Evolutionary conservation across 129 eudicot genomes (phyloP), one percentile per base, ranked within the genome.

Genomic region (Pulicaria dysenterica): DNA sequence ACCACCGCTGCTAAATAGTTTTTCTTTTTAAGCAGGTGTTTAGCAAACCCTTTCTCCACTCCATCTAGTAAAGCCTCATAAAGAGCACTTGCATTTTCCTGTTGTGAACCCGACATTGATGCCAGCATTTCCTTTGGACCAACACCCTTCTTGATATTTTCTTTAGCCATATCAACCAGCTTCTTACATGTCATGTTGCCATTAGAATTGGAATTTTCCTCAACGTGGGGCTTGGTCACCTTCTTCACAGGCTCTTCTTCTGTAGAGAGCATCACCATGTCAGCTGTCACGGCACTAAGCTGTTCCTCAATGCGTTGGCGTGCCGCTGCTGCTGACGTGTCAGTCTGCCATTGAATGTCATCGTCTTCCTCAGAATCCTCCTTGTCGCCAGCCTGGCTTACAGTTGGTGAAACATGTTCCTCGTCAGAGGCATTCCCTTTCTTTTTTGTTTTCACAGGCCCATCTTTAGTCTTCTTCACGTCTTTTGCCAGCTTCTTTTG

Each of bases 401-500:
- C 73, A 53, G 80, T 19, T 8, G 88, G 88, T 10, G 91, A 83
- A 17, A 54, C 64, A 42, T 38, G 85, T 10, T 83, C 88, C 78
- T 86, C 91, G 8, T 86, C 91, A 77, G 91, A 86, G 7, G 46
- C 85, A 73, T 40, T 84, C 1, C 79, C 66, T 72, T 83, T 86
- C 85, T 80, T 86, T 74, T 86, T 86, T 44, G 77, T 68, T 4
- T 82, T 59, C 10, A 43, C 69, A 75, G 77, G 77, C 48, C 31
- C 43, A 13, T 45, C 60, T 79, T 84, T 85, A 76, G 62, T 79
- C 64, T 83, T 81, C 56, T 58, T 83, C 13, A 19, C 71, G 2
- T 82, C 90, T 72, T 85, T 86, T n/a, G 84, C 83, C 56, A 82
- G 64, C 80, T 80, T 86, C 85, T 83, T 86, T 46, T 68, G 88